Percentiles rank a stretch among this genome's conserved stretches.
Evolutionary conservation across 2,329 filamentous ascomycete genomes (phyloP).

Genomic region (Neonectria coccinea): DNA sequence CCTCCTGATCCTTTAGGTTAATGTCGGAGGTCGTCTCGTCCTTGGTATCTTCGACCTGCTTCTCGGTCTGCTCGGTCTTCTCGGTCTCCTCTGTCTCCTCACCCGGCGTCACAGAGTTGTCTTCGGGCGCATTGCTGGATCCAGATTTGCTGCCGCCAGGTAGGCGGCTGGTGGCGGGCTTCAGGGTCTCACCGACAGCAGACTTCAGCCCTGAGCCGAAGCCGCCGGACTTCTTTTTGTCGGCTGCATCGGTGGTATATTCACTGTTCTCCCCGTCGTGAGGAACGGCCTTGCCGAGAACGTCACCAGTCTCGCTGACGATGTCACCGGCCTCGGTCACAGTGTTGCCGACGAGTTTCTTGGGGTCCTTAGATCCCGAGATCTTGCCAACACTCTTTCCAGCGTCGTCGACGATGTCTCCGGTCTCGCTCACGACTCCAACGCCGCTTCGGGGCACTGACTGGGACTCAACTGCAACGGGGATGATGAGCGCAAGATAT

Average conservation of each 20-base stretch:
- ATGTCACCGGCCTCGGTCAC: constrained; percentile 53
- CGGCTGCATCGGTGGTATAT: constrained; percentile 52
- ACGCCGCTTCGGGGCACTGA: constrained; percentile 53
- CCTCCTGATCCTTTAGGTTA: background rate
- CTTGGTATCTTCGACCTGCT: constrained; percentile 18
- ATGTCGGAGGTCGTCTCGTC: constrained; percentile 31
- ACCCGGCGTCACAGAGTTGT: constrained; percentile 22
- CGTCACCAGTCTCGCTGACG: constrained; percentile 53
- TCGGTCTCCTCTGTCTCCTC: constrained; percentile 27
- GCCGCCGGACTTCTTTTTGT: constrained; percentile 49
- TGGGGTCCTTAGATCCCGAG: constrained; percentile 53
- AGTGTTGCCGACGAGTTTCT: constrained; percentile 56
- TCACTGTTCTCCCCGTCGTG: constrained; percentile 53
- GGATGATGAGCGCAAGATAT: constrained; percentile 43
- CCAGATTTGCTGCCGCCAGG: constrained; percentile 35
- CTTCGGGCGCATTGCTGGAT: constrained; percentile 17
- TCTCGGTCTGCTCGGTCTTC: constrained; percentile 13
- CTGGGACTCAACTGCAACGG: constrained; percentile 46
- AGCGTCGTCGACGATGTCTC: constrained; percentile 58
- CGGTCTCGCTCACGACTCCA: constrained; percentile 57
- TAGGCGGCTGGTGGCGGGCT: constrained; percentile 42
- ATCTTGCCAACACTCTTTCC: constrained; percentile 59
- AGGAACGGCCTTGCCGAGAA: constrained; percentile 55
- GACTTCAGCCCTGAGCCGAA: constrained; percentile 43
- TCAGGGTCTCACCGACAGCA: constrained; percentile 44